Evolutionary conservation across 805 yeast species (phyloP), one percentile per base, ranked within the genome.

Genomic region (Candida nemodendra): DNA sequence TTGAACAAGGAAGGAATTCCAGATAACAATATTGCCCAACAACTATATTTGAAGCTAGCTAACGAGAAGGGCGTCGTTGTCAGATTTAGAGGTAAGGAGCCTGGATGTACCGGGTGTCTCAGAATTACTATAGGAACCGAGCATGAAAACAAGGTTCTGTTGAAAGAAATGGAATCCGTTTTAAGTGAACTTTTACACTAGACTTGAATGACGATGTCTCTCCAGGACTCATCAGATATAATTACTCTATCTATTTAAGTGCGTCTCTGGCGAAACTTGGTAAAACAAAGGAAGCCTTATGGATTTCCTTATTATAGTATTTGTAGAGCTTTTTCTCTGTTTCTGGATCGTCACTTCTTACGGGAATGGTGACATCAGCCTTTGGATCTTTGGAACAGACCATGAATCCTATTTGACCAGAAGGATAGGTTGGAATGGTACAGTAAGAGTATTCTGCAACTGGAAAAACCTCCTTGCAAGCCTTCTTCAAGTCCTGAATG

Each of bases 401-500:
- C 96, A 91, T 87, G 69, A 93, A 87, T n/a, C 98, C 99, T 57
- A 91, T 84, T 64, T 89, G 95, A 48, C 99, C 99, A 14, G 96
- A 81, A 48, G 99, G 96, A 60, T 91, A 91, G 42, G 98, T 90
- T 59, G 99, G 99, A 52, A 90, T 88, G 59, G 93, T 78, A 42
- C 95, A 84, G 70, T 86, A 85, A 23, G 95, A 89, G 62, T 89
- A 90, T 60, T 84, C 93, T 28, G 84, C 97, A 38, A 78, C 84
- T 32, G 96, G 95, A 81, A 91, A 91, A 31, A 91, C 88, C 47
- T 78, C 78, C 48, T 72, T 65, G 67, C 96, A 89, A 50, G 85
- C 90, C 54, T 77, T 68, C 71, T 88, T 85, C 69, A 91, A 77
- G 51, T 84, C 78, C 58, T 84, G 76, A 57, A 91, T 85, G 59